Evolutionary conservation across 2,329 filamentous ascomycete species (phyloP), one percentile per base, ranked within the genome.

Genomic region (Penicillium fuscoglaucum): DNA sequence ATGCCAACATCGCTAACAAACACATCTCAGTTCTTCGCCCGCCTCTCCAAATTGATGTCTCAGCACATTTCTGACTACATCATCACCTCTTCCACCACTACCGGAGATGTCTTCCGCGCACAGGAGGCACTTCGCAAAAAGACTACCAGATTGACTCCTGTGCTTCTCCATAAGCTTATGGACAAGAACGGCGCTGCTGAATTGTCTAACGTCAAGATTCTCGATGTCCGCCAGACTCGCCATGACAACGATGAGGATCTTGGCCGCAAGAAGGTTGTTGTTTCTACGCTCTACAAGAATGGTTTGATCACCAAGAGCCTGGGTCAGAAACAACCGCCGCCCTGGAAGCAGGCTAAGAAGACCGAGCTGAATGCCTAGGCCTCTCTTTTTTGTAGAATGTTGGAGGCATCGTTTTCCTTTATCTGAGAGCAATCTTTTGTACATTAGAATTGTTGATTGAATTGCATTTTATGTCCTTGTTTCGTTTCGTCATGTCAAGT

Each of bases 191-290:
- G 80, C 44, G 70, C 80, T 19, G 76, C 90, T 33, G 67, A 77
- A 19, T 66, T 73, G 1, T 79, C 84, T 61, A 97, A 97, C 70
- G 87, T 97, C 44, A 82, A 82, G 65, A 78, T 96, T 24, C 83
- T 84, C 65, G 72, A 76, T 28, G 82, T 82, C 64, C 87, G 87
- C 67, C 79, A 90, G 59, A 92, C 87, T 8, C 83, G 86, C 10
- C 85, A 90, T 35, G 84, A 93, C 72, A 86, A 85, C 72, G 90
- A 93, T 75, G 85, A 83, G 66, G 81, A 84, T 49, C 72, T 90
- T 43, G 91, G 91, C 29, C 82, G 90, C 68, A 90, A 88, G 85
- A 95, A 95, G 84, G 74, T 92, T 50, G 90, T 93, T 68, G 83
- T 90, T 73, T 79, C 87, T 68, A 88, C 91, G 75, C 79, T 93